Evolutionary conservation across 108 stramenopile genomes (phyloP).

Genomic region (Nitzschia sp.): DNA sequence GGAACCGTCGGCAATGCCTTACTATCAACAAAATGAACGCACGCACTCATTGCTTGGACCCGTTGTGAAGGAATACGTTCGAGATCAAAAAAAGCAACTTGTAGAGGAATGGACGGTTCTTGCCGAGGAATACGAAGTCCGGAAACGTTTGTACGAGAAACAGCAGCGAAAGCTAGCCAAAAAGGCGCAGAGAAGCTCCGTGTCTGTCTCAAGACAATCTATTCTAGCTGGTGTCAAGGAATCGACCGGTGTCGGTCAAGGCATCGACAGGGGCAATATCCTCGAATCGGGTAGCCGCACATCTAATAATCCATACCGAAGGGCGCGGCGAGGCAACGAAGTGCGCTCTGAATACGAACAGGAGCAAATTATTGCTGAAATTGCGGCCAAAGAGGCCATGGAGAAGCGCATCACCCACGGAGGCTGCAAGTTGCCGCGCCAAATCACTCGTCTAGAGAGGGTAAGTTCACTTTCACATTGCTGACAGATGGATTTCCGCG

Average conservation of each 20-base stretch:
- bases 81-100: conserved; percentile 53
- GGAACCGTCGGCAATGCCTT: conserved; percentile 72
- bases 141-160: conserved; percentile 55
- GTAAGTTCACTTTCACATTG: conserved; percentile 40
- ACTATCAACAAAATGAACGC: conserved; percentile 51
- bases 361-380: conserved; percentile 87
- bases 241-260: neutral
- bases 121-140: conserved; percentile 71
- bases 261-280: conserved; percentile 17
- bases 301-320: conserved; percentile 80
- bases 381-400: conserved; percentile 86
- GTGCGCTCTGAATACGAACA: conserved; percentile 87
- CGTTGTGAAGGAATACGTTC: conserved; percentile 66
- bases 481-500: neutral
- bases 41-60: conserved; percentile 52
- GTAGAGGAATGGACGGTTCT: conserved; percentile 59
- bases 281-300: conserved; percentile 40
- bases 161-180: conserved; percentile 39
- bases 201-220: conserved; percentile 37
- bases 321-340: conserved; percentile 72
- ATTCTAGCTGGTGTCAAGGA: conserved; percentile 27
- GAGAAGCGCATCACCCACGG: conserved; percentile 82
- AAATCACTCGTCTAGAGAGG: conserved; percentile 58
- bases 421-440: conserved; percentile 71
- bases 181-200: conserved; percentile 40